These are phyloP conservation scores for Fusarium poae DNA, from an alignment of 2,329 filamentous ascomycete species.

Conservation along the genomic window DNA sequence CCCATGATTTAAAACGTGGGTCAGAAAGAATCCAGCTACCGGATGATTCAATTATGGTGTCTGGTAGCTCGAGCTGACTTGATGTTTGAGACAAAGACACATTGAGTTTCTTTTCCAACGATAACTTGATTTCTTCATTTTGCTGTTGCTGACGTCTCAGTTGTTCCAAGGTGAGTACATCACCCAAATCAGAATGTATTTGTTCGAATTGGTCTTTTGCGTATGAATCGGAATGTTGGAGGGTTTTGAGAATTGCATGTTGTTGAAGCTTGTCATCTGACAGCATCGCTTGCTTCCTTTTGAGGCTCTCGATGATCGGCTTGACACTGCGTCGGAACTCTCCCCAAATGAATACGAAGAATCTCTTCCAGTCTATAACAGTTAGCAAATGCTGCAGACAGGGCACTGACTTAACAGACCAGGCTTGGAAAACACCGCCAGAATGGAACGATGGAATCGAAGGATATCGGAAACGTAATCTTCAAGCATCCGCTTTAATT, in stretches of 20 bases:
- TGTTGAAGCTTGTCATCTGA: not conserved
- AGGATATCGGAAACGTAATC: not conserved
- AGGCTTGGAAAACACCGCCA: not conserved
- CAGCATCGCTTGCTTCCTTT: not conserved
- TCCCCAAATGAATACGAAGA: not conserved
- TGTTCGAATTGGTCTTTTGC: not conserved
- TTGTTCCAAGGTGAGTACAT: not conserved
- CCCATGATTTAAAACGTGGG: accelerated
- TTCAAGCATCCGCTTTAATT: not conserved
- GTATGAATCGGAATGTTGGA: not conserved
- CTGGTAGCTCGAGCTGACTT: not conserved
- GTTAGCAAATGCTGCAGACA: accelerated
- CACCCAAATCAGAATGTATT: accelerated
- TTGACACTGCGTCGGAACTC: not conserved
- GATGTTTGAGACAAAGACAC: accelerated
- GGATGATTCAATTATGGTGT: accelerated
- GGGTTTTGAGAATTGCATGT: accelerated
- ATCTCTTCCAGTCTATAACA: not conserved
- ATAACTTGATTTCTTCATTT: accelerated
- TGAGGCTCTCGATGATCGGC: not conserved
- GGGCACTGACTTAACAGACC: not conserved
- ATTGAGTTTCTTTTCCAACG: not conserved
- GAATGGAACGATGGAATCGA: not conserved
- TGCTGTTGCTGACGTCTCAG: not conserved
- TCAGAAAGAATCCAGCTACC: not conserved